Evolutionary conservation across 148 eudicot species (phyloP).

Genomic region (Chenopodium album): DNA sequence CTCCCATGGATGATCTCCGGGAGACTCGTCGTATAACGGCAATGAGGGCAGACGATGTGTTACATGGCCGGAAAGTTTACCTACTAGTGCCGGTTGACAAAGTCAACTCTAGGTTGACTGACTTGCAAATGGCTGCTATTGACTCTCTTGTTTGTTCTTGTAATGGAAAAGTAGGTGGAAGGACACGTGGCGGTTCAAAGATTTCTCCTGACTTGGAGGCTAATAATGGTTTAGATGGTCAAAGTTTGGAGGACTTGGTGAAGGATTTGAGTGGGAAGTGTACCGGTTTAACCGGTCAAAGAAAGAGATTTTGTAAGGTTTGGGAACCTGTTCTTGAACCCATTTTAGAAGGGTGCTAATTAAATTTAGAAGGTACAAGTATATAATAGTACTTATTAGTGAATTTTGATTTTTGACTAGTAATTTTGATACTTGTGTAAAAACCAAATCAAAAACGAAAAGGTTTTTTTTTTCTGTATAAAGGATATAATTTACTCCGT

Average conservation of each 20-base stretch:
- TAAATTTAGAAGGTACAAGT: neutral
- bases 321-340: constrained; percentile 46
- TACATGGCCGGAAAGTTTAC: constrained; percentile 35
- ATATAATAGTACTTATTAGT: too few relatives aligned
- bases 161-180: constrained; percentile 2
- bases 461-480: too few relatives aligned
- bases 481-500: too few relatives aligned
- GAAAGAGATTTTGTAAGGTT: constrained; percentile 17
- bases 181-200: constrained; percentile 39
- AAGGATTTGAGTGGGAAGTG: constrained; percentile 16
- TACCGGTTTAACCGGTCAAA: constrained; percentile 20
- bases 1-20: constrained; percentile 25
- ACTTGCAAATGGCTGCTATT: constrained; percentile 25
- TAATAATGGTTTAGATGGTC: neutral
- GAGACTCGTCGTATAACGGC: constrained; percentile 25
- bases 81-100: constrained; percentile 35
- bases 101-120: constrained; percentile 31
- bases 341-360: constrained; percentile 29
- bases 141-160: constrained; percentile 17
- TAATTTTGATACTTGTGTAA: too few relatives aligned
- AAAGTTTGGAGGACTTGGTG: neutral
- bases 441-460: too few relatives aligned
- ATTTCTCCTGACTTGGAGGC: constrained; percentile 21
- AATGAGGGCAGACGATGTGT: constrained; percentile 35
- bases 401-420: too few relatives aligned